Evolutionary conservation across 2,329 filamentous ascomycete species (phyloP).

Genomic region (Zymoseptoria brevis): DNA sequence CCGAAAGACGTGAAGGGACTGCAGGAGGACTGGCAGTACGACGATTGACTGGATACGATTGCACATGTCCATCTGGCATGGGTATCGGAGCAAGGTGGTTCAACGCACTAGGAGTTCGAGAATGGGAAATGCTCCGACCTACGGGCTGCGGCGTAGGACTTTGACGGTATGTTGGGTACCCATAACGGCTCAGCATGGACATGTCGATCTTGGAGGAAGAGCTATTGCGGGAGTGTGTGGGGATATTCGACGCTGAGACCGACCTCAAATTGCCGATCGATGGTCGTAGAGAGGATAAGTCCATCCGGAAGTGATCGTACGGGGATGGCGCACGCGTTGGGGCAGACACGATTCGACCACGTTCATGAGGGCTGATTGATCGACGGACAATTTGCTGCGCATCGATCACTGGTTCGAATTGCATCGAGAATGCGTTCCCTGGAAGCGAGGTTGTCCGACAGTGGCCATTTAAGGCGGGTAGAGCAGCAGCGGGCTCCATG

Average conservation of each 20-base stretch:
- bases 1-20: constrained; percentile 35
- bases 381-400: constrained; percentile 13
- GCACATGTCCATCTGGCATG: constrained; percentile 24
- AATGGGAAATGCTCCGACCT: constrained; percentile 17
- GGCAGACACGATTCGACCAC: constrained; percentile 7
- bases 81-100: constrained; percentile 30
- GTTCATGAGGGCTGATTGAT: constrained; percentile 21
- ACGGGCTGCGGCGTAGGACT: constrained; percentile 30
- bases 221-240: constrained; percentile 25
- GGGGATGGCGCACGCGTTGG: constrained; percentile 16
- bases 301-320: constrained; percentile 15
- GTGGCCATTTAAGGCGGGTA: constrained; percentile 14
- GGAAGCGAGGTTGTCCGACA: constrained; percentile 24
- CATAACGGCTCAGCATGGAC: constrained; percentile 48
- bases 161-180: constrained; percentile 68
- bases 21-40: constrained; percentile 32
- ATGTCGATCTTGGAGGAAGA: constrained; percentile 29
- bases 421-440: constrained; percentile 19
- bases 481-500: constrained; percentile 12
- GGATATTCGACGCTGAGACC: constrained; percentile 21
- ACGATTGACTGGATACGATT: constrained; percentile 23
- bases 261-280: constrained; percentile 22
- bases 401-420: constrained; percentile 20
- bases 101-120: constrained; percentile 29
- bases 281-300: constrained; percentile 15